Conservation (phyloP, 139 green algal genomes). For the Micractinium conductrix region DNA sequence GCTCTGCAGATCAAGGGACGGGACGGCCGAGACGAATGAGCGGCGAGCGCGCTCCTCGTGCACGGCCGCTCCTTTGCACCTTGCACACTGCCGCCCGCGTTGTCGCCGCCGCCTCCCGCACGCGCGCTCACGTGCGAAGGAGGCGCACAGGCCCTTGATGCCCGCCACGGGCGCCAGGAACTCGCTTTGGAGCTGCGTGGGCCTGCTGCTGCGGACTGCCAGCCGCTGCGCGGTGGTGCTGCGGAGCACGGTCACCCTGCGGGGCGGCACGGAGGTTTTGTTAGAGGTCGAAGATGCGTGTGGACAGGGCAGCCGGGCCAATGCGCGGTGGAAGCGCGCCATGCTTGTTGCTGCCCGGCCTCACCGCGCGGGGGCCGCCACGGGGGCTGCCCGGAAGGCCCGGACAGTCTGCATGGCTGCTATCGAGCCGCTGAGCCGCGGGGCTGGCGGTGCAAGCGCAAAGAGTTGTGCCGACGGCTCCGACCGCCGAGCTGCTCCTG, state of each 20-base stretch:
- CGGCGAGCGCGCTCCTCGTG: too few relatives aligned
- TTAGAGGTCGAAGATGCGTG: too few relatives aligned
- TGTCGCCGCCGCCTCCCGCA: too few relatives aligned
- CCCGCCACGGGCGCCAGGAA: slow-evolving; percentile 41
- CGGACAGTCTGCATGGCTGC: neutral
- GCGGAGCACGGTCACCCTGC: slow-evolving; percentile 34
- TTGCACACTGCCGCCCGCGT: neutral
- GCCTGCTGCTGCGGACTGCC: slow-evolving; percentile 16
- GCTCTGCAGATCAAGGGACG: slow-evolving; percentile 14
- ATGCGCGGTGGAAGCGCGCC: neutral
- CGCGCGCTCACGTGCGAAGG: slow-evolving; percentile 40
- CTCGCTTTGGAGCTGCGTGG: slow-evolving; percentile 37
- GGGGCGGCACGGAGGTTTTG: neutral
- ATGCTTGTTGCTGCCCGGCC: neutral
- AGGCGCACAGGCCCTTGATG: slow-evolving; percentile 44
- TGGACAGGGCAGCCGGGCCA: too few relatives aligned
- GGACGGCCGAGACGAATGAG: too few relatives aligned
- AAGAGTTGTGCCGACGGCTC: too few relatives aligned
- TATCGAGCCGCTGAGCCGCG: too few relatives aligned
- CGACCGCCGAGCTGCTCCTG: too few relatives aligned
- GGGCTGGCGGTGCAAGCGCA: too few relatives aligned
- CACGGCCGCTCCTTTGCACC: too few relatives aligned
- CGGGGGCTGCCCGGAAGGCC: neutral
- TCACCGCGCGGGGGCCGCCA: slow-evolving; percentile 2
- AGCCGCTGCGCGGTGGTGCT: slow-evolving; percentile 21